These are phyloP conservation scores for Cicer bijugum DNA, from an alignment of 306 rosid genomes.

Conservation along the genomic window DNA sequence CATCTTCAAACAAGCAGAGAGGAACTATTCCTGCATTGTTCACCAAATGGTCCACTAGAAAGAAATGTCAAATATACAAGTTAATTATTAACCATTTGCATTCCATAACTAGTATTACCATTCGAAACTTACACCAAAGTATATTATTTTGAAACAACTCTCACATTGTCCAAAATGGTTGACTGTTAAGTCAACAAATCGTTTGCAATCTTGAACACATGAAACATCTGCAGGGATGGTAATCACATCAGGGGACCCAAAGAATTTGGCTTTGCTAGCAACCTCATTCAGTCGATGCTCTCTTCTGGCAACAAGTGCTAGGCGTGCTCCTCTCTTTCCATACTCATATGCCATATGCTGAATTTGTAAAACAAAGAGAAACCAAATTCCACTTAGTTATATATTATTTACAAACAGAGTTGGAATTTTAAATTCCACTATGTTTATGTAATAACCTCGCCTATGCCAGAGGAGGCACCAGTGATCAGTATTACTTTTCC, in stretches of 20 bases:
- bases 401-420: not conserved
- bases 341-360: conserved; percentile 58
- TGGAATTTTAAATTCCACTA: conserved; percentile 1
- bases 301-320: conserved; percentile 58
- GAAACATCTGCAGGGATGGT: conserved; percentile 57
- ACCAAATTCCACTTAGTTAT: not conserved
- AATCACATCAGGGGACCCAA: conserved; percentile 54
- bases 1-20: conserved; percentile 55
- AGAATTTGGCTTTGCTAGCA: conserved; percentile 38
- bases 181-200: conserved; percentile 47
- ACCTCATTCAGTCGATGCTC: conserved; percentile 50
- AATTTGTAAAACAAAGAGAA: conserved; percentile 31
- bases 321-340: conserved; percentile 57
- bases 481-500: conserved; percentile 68
- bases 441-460: conserved; percentile 52
- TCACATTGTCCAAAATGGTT: conserved; percentile 56
- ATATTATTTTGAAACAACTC: not conserved
- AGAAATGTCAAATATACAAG: not conserved
- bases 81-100: conserved; percentile 2
- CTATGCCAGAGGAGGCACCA: conserved; percentile 65
- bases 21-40: conserved; percentile 67
- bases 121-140: not conserved
- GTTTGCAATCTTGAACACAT: conserved; percentile 47
- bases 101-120: not conserved
- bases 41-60: conserved; percentile 68